A percentile compares a stretch with the other conserved stretches of the same genome.
Evolutionary conservation across 495 filamentous ascomycete species (phyloP).

Genomic region (Amniculicola lignicola): DNA sequence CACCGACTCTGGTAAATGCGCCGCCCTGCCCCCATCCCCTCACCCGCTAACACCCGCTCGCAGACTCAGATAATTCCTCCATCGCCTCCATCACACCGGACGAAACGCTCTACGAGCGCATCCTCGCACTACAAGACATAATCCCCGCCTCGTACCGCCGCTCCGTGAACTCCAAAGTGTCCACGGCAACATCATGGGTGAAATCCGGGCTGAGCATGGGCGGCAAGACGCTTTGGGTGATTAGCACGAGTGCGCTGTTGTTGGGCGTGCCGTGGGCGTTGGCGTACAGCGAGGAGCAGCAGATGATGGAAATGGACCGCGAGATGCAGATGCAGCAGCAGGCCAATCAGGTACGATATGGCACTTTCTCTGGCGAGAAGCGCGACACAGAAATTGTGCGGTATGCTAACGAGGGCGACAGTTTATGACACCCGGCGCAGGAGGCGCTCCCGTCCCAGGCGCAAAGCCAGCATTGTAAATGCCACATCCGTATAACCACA

Average conservation of each 20-base stretch:
- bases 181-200: constrained; percentile 55
- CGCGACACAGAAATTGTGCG: not conserved
- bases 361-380: not conserved
- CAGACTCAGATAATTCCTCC: constrained; percentile 47
- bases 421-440: constrained; percentile 18
- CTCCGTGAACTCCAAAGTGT: constrained; percentile 58
- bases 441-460: not conserved
- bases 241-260: constrained; percentile 82
- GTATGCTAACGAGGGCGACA: constrained; percentile 2
- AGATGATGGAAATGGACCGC: constrained; percentile 92
- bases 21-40: constrained; percentile 6
- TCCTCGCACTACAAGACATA: constrained; percentile 86
- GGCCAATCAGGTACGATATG: constrained; percentile 64
- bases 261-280: constrained; percentile 90
- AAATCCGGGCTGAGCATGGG: constrained; percentile 61
- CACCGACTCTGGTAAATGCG: constrained; percentile 79
- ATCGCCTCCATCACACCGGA: constrained; percentile 53
- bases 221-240: constrained; percentile 81
- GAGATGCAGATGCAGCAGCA: constrained; percentile 90
- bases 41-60: not conserved
- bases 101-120: constrained; percentile 71
- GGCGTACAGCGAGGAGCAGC: constrained; percentile 91
- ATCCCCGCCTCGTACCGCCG: constrained; percentile 79
- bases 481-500: not conserved
- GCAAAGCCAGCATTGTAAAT: constrained; percentile 23